Base-by-base conservation (phyloP, 2,329 filamentous ascomycete genomes). In the Colletotrichum musicola region DNA sequence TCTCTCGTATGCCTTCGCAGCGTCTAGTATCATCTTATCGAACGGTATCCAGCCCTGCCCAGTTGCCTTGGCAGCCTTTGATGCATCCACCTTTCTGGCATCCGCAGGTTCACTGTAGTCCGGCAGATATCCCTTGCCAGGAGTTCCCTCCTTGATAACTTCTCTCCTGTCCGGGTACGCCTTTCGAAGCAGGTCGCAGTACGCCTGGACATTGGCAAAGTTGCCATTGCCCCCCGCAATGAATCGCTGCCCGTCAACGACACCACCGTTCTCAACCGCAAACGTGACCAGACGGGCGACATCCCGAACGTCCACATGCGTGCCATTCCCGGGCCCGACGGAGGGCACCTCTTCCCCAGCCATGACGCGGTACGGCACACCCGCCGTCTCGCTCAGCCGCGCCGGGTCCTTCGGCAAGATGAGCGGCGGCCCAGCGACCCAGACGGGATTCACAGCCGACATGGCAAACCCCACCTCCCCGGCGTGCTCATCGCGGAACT, bases 391-490 rank as follows among this genome's bases (percentile, higher is more conserved):
- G 20, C 65, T 56, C 14, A 72, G 56, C 50, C 20, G 58, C 7
- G 38, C 42, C 13, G 71, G 65, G 35, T 69, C 62, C 3, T 61
- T 42, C 6, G 71, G 69, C 12, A 69, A 14, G 4, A 71, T 61
- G 42, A 69, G 16, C 16, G 66, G 61, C 22, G 71, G 71, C 14
- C 71, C 71, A 6, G 42, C 55, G 1, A 69, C 66, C 62, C 62
- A 69, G n/a, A 67, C 49, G 13, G 66, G 66, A n/a, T 69, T 69
- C 14, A 69, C 27, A 4, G 55, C 51, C 35, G 62, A 53, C 66
- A 69, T 69, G 49, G 77, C 78, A 44, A 77, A 60, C 2, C 35
- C 51, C 57, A 75, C 78, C 9, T 70, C 51, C 0, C 72, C 76
- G 1, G 74, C 73, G 7, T 74, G 64, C 18, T 75, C 70, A 3